Percentiles rank a stretch among this genome's conserved stretches.
Conservation (phyloP, 1,284 basidiomycete species). For the Neolentinus lepideus region DNA sequence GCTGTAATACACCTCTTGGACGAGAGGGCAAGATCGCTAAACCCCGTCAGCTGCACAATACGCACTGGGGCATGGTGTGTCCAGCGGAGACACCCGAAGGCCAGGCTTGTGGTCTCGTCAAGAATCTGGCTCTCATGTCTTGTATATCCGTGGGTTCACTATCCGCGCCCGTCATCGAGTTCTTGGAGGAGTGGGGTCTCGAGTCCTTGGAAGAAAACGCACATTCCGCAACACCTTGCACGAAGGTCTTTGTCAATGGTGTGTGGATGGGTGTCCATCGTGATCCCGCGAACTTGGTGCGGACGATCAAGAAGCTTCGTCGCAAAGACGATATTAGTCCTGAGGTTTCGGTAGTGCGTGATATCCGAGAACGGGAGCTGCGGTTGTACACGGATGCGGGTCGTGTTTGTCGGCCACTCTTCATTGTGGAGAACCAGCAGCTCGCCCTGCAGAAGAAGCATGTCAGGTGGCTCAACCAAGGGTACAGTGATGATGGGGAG, state of each 20-base stretch:
- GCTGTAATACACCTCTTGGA: slow-evolving; percentile 97
- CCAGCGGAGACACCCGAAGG: slow-evolving; percentile 99
- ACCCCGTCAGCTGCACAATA: slow-evolving; percentile 98
- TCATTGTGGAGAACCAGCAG: slow-evolving; percentile 83
- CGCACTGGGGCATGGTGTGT: slow-evolving; percentile 99
- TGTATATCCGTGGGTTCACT: slow-evolving; percentile 97
- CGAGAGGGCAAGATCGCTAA: slow-evolving; percentile 99
- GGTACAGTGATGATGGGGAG: slow-evolving; percentile 39
- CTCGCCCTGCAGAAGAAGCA: slow-evolving; percentile 85
- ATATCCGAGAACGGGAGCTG: slow-evolving; percentile 94
- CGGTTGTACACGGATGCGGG: slow-evolving; percentile 96
- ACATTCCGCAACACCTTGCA: slow-evolving; percentile 75
- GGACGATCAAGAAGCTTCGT: slow-evolving; percentile 88
- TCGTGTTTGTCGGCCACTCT: slow-evolving; percentile 92
- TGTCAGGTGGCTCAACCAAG: slow-evolving; percentile 64
- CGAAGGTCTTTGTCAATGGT: slow-evolving; percentile 99
- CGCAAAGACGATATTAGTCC: slow-evolving; percentile 94
- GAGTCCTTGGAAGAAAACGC: slow-evolving; percentile 90
- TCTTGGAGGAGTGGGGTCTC: slow-evolving; percentile 97
- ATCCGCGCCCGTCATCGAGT: slow-evolving; percentile 96
- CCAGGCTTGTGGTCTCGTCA: slow-evolving; percentile 98
- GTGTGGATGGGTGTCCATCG: slow-evolving; percentile 99
- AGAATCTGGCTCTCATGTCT: slow-evolving; percentile 96
- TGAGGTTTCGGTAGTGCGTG: slow-evolving; percentile 95
- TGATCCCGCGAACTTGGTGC: slow-evolving; percentile 87